Percentiles rank a stretch among this genome's conserved stretches.
These are phyloP conservation scores for Thermochaetoides thermophila DNA, from an alignment of 495 filamentous ascomycete genomes.

Conservation along the genomic window DNA sequence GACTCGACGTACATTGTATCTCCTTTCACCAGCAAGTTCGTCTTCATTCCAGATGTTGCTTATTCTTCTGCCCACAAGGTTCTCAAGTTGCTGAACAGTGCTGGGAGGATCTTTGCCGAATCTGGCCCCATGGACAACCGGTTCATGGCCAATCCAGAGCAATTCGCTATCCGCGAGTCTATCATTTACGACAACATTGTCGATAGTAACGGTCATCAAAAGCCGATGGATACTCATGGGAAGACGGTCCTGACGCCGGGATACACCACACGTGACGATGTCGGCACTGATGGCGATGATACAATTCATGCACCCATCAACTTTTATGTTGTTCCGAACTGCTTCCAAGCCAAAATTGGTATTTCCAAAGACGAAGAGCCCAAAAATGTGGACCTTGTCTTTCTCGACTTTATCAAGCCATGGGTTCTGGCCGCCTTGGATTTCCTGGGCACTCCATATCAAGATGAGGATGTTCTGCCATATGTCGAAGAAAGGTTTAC, in stretches of 20 bases:
- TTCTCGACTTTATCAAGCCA: conserved; percentile 76
- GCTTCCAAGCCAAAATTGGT: conserved; percentile 50
- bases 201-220: conserved; percentile 10
- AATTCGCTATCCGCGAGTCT: conserved; percentile 14
- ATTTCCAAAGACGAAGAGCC: conserved; percentile 40
- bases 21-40: conserved; percentile 71
- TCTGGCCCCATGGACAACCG: conserved; percentile 15
- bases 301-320: conserved; percentile 61
- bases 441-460: conserved; percentile 49
- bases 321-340: conserved; percentile 70
- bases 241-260: conserved; percentile 54
- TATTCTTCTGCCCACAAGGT: conserved; percentile 57
- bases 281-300: conserved; percentile 79
- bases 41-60: conserved; percentile 67
- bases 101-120: conserved; percentile 38
- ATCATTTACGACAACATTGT: conserved; percentile 9
- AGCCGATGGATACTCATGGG: conserved; percentile 14
- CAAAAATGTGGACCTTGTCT: conserved; percentile 69
- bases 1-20: conserved; percentile 77
- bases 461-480: conserved; percentile 39
- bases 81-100: conserved; percentile 57
- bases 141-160: conserved; percentile 29
- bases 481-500: conserved; percentile 64
- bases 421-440: conserved; percentile 59
- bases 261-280: conserved; percentile 82